Percentiles rank a stretch among this genome's conserved stretches.
phyloP scores from a whole-genome alignment of 148 eudicot genomes.

The Persicaria maculosa region DNA sequence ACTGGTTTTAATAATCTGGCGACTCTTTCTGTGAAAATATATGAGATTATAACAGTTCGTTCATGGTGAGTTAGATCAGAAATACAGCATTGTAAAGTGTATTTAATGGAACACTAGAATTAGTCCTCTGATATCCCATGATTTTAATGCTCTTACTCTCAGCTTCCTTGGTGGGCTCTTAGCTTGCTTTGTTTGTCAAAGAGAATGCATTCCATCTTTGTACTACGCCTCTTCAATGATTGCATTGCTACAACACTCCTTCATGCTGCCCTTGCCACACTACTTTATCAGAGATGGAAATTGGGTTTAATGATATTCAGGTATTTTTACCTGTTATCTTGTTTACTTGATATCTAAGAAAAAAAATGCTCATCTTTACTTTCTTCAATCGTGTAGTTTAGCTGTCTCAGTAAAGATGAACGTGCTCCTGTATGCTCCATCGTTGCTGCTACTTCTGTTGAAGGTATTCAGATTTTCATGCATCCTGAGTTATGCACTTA shows the following conservation, averaged over 20 bases:
- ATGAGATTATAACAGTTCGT: background rate
- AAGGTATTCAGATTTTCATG: conserved; percentile 41
- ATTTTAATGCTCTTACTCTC: conserved; percentile 10
- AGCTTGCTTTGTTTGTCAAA: conserved; percentile 81
- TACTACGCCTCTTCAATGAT: conserved; percentile 91
- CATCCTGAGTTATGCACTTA: background rate
- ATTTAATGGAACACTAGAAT: background rate
- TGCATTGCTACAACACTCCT: conserved; percentile 86
- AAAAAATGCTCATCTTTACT: conserved; percentile 14
- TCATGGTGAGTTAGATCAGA: background rate
- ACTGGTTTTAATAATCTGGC: background rate
- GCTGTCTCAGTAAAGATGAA: conserved; percentile 98
- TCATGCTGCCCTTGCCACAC: conserved; percentile 62
- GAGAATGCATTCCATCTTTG: conserved; percentile 88
- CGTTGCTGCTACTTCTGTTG: conserved; percentile 70
- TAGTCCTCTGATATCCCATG: background rate
- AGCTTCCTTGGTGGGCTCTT: conserved; percentile 99
- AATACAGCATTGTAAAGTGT: background rate
- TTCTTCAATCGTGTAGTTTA: conserved; percentile 39
- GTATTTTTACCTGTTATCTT: conserved; percentile 22
- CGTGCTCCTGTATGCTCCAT: conserved; percentile 96
- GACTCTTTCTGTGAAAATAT: background rate
- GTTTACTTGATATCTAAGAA: conserved; percentile 1
- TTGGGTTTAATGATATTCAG: conserved; percentile 86
- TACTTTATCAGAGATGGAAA: conserved; percentile 75